Conservation (phyloP, 371 early-diverging fungal genomes). For the Cokeromyces recurvatus region DNA sequence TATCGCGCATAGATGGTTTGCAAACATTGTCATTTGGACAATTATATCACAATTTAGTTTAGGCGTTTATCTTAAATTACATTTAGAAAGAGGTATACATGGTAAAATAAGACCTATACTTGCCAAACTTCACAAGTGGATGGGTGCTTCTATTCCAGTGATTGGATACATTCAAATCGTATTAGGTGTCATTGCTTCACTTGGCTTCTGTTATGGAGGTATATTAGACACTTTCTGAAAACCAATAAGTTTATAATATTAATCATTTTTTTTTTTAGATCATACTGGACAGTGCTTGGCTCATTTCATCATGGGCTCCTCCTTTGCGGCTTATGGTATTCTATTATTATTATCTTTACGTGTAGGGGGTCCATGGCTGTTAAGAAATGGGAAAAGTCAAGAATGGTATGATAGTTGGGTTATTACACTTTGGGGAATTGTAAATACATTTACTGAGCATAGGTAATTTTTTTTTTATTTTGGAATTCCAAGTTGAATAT, state of each 20-base stretch:
- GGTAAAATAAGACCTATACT: constrained; percentile 48
- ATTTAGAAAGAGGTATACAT: constrained; percentile 51
- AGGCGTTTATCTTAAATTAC: constrained; percentile 58
- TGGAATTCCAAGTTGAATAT: no score
- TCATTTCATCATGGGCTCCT: constrained; percentile 71
- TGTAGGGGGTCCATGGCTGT: constrained; percentile 58
- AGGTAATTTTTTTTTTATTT: constrained; percentile 25
- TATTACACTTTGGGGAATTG: constrained; percentile 63
- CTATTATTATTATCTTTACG: constrained; percentile 49
- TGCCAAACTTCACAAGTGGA: constrained; percentile 44
- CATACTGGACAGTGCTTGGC: constrained; percentile 62
- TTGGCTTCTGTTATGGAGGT: constrained; percentile 63
- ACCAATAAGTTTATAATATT: neutral
- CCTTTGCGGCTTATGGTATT: constrained; percentile 65
- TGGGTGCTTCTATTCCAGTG: constrained; percentile 49
- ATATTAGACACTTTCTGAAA: neutral
- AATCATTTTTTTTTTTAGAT: constrained; percentile 24
- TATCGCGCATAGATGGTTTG: constrained; percentile 63
- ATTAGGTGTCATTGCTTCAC: constrained; percentile 59
- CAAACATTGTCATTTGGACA: constrained; percentile 52
- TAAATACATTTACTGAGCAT: constrained; percentile 70
- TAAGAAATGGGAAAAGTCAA: constrained; percentile 53
- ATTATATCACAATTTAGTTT: constrained; percentile 42
- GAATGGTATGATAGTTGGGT: constrained; percentile 69
- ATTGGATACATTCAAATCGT: constrained; percentile 61